Evolutionary conservation across 306 rosid species (phyloP), one percentile per base, ranked within the genome.

Genomic region (Medicago arabica): DNA sequence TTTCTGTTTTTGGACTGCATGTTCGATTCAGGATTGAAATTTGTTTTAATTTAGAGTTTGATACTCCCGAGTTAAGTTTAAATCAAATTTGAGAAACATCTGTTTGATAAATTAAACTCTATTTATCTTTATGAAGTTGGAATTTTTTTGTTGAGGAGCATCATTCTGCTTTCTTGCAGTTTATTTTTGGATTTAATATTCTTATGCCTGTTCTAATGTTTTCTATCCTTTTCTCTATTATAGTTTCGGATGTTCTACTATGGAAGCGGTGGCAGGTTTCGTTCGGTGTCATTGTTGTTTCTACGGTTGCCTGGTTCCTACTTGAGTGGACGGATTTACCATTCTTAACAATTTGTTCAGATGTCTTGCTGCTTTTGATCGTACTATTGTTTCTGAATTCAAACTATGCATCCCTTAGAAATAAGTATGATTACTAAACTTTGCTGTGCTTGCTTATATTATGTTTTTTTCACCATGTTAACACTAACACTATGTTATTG

Each of bases 351-450:
- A 79, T 89, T 75, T 89, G 97, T 86, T 90, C 98, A 16, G 98
- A 95, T 73, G 91, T 95, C 74, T 86, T 95, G 88, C 88, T 95
- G 92, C 83, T 90, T 75, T 87, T 90, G 88, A 83, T 95, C 7
- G 84, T 89, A 70, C 66, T 89, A 21, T 74, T 83, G 75, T 95
- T 92, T 85, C 83, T 95, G 62, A 80, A 64, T 67, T 89, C 95
- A 72, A 95, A 95, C 87, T 95, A 75, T 67, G 93, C 92, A 43
- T 82, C 83, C 72, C 83, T 82, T 16, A 89, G 88, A 78, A 83
- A 90, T 75, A 89, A 78, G 98, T 95, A 92, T 65, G 89, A 73
- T 43, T 41, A 12, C 31, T 53, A 63, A 25, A 70, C 72, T 58
- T 72, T 55, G 61, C 10, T 59, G 12, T 51, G 44, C 55, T 51